phyloP scores from a whole-genome alignment of 148 eudicot genomes.

The Pouteria glomerata region DNA sequence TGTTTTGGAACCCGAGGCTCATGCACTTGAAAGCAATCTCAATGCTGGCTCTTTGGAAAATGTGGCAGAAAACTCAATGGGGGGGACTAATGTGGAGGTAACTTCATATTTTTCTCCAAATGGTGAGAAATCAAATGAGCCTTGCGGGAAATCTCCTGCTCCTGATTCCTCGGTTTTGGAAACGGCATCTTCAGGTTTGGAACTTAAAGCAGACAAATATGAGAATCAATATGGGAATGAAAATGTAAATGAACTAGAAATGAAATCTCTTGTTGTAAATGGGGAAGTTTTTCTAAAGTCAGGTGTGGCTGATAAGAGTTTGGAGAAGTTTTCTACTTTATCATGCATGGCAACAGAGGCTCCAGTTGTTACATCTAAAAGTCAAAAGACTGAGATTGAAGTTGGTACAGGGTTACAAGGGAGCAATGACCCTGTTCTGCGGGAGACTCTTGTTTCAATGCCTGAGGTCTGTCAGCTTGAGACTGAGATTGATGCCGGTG shows the following conservation, averaged over 20 bases:
- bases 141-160: not conserved
- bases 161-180: not conserved
- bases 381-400: not conserved
- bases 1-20: not conserved
- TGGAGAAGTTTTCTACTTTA: not conserved
- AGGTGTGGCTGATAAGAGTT: not conserved
- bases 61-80: not conserved
- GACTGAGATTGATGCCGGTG: not conserved
- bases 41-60: not conserved
- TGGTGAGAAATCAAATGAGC: not conserved
- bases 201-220: not conserved
- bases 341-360: conserved; percentile 2
- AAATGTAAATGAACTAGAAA: not conserved
- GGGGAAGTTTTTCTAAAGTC: not conserved
- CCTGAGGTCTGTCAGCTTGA: not conserved
- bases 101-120: not conserved
- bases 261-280: not conserved
- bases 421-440: not conserved
- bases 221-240: not conserved
- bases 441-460: not conserved
- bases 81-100: conserved; percentile 7
- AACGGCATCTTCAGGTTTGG: not conserved
- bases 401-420: not conserved
- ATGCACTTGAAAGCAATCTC: not conserved
- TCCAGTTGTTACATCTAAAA: conserved; percentile 4